These are phyloP conservation scores for Euryodendron excelsum DNA, from an alignment of 148 eudicot genomes.

Conservation along the genomic window DNA sequence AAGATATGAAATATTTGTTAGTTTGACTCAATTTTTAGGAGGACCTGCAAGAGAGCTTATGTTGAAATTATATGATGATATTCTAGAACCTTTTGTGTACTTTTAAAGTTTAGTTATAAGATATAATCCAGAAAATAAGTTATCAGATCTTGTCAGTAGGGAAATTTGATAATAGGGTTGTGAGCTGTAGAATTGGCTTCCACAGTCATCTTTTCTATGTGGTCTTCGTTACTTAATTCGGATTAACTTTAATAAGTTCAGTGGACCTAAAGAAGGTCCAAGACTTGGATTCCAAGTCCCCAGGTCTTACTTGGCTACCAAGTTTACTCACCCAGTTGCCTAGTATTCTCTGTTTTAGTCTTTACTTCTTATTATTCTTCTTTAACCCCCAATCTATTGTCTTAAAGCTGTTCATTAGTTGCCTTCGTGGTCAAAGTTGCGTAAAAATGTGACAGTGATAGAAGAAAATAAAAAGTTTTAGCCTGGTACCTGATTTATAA, in stretches of 20 bases:
- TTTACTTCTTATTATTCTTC: too few species aligned
- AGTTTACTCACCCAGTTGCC: neutral
- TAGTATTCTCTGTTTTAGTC: too few species aligned
- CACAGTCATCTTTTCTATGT: neutral
- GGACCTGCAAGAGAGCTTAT: neutral
- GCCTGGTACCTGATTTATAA: conserved; percentile 73
- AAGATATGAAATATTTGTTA: neutral
- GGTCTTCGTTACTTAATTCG: neutral
- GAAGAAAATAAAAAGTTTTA: neutral
- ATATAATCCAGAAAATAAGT: neutral
- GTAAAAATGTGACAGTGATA: neutral
- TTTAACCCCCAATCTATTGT: too few species aligned
- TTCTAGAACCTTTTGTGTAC: neutral
- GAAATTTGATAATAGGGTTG: too few species aligned
- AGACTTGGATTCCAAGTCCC: neutral
- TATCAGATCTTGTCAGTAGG: neutral
- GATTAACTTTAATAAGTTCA: too few species aligned
- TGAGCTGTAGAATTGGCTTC: neutral
- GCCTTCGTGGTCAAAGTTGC: too few species aligned
- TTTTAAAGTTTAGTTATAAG: neutral
- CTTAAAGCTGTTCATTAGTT: too few species aligned
- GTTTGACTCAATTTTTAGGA: neutral
- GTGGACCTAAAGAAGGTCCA: neutral
- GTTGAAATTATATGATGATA: neutral
- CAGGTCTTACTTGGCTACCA: neutral